Percentiles rank a stretch among this genome's conserved stretches.
phyloP scores from a whole-genome alignment of 2,329 filamentous ascomycete genomes.

The Ceratocystis papillata region DNA sequence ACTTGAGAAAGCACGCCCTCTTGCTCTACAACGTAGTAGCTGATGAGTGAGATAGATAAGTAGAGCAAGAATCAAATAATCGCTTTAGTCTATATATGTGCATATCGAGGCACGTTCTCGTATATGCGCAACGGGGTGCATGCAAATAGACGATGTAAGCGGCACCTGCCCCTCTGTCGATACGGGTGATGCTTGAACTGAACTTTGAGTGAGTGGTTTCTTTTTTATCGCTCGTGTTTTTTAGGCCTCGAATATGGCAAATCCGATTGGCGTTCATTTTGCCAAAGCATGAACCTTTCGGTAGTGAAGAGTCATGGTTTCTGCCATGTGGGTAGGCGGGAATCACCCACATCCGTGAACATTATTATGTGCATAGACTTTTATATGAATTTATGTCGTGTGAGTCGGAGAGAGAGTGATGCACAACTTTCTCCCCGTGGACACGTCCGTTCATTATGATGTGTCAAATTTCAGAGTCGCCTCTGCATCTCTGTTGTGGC shows the following conservation, averaged over 20 bases:
- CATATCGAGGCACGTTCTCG: background rate
- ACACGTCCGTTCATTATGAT: slow-evolving; percentile 7
- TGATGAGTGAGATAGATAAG: background rate
- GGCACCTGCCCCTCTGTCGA: background rate
- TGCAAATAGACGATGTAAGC: no score
- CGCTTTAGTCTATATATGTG: background rate
- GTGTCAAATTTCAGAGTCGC: background rate
- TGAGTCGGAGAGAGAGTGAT: background rate
- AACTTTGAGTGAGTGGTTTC: background rate
- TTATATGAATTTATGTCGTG: no score
- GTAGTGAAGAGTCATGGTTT: slow-evolving; percentile 1
- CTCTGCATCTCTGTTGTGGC: background rate
- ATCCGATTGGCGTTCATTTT: slow-evolving; percentile 7
- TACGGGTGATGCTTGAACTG: background rate
- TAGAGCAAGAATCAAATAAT: no score
- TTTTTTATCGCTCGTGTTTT: background rate
- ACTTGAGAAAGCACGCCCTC: background rate
- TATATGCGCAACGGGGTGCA: background rate
- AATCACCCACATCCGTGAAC: background rate
- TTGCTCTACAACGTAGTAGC: background rate
- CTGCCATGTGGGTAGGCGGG: background rate
- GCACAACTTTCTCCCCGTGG: background rate
- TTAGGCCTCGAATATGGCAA: background rate
- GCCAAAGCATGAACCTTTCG: slow-evolving; percentile 6
- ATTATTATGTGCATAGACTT: no score